Percentiles rank a stretch among this genome's conserved stretches.
These are phyloP conservation scores for Lactarius vividus DNA, from an alignment of 768 basidiomycete species.

Conservation along the genomic window DNA sequence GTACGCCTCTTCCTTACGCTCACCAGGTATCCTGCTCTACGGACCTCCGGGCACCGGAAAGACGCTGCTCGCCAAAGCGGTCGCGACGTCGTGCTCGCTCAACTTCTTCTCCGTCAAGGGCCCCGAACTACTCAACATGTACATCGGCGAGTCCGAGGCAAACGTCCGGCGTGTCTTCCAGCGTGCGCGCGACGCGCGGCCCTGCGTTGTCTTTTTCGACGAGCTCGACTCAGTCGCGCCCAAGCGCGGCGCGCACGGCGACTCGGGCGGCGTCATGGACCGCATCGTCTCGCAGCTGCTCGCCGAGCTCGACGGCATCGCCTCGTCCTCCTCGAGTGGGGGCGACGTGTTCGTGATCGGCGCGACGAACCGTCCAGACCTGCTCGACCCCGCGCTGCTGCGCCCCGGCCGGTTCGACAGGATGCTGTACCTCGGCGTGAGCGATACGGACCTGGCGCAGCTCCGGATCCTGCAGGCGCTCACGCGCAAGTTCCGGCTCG, in stretches of 20 bases:
- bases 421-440: conserved; percentile 93
- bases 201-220: conserved; percentile 96
- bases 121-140: conserved; percentile 95
- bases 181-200: conserved; percentile 84
- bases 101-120: conserved; percentile 99
- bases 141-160: conserved; percentile 97
- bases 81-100: conserved; percentile 90
- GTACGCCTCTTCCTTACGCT: background rate
- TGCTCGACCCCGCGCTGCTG: conserved; percentile 85
- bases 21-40: conserved; percentile 83
- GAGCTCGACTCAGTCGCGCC: conserved; percentile 95
- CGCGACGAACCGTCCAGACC: conserved; percentile 91
- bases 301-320: conserved; percentile 92
- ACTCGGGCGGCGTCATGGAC: conserved; percentile 98
- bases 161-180: conserved; percentile 94
- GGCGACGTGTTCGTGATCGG: conserved; percentile 91
- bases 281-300: conserved; percentile 93
- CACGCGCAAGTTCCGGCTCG: conserved; percentile 87
- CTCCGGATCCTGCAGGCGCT: conserved; percentile 83
- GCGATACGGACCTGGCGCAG: conserved; percentile 81
- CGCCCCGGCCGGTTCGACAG: conserved; percentile 94
- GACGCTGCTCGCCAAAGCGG: conserved; percentile 92
- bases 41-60: conserved; percentile 97
- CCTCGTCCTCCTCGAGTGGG: conserved; percentile 41
- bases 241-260: conserved; percentile 91